These are phyloP conservation scores for Erucastrum elatum DNA, from an alignment of 345 rosid genomes.

Conservation along the genomic window DNA sequence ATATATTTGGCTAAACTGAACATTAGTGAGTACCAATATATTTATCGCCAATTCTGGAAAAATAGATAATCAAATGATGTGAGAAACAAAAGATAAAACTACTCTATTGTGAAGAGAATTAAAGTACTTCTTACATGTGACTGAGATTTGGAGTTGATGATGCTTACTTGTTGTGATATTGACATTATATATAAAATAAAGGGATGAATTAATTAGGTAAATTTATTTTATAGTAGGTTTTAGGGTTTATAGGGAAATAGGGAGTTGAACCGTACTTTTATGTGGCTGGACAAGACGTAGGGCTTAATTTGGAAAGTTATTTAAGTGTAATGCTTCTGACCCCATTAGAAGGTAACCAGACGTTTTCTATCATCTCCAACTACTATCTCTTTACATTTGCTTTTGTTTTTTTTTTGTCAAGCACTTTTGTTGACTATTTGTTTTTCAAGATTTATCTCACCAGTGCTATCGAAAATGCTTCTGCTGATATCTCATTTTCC, in stretches of 20 bases:
- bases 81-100: background rate
- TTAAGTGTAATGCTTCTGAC: conserved; percentile 38
- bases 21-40: background rate
- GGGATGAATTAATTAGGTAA: conserved; percentile 14
- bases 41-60: background rate
- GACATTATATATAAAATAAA: conserved; percentile 16
- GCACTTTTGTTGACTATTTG: background rate
- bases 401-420: background rate
- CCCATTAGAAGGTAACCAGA: conserved; percentile 37
- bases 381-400: background rate
- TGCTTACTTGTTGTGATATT: conserved; percentile 30
- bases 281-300: conserved; percentile 35
- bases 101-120: conserved; percentile 20
- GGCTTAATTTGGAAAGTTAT: conserved; percentile 44
- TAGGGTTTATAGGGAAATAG: conserved; percentile 33
- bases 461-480: background rate
- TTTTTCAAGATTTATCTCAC: background rate
- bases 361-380: conserved; percentile 16
- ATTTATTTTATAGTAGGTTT: conserved; percentile 13
- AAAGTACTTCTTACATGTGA: conserved; percentile 9
- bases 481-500: conserved; percentile 1
- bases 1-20: conserved; percentile 9
- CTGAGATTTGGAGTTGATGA: conserved; percentile 29
- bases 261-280: conserved; percentile 35
- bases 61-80: background rate